Conservation (phyloP, 768 basidiomycete species). For the Kwoniella pini region DNA sequence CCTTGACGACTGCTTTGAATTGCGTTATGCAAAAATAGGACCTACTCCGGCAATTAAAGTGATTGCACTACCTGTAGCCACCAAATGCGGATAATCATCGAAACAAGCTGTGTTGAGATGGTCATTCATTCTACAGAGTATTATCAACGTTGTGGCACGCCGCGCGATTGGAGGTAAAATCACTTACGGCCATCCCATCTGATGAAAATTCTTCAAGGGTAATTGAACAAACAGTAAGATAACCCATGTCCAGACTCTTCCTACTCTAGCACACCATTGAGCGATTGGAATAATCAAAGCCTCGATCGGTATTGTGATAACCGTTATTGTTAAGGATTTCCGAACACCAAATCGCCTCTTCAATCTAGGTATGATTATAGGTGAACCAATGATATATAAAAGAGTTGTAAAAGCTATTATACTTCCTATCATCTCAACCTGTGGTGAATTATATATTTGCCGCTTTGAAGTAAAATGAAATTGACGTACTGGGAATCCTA, state of each 20-base stretch:
- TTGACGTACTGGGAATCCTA: conserved; percentile 36
- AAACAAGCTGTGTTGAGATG: conserved; percentile 11
- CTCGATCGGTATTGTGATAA: conserved; percentile 21
- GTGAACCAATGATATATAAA: conserved; percentile 29
- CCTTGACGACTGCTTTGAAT: too few species aligned
- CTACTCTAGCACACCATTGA: conserved; percentile 24
- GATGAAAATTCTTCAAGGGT: not conserved
- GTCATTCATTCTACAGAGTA: not conserved
- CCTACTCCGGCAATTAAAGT: conserved; percentile 35
- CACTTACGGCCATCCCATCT: conserved; percentile 11
- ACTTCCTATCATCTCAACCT: conserved; percentile 6
- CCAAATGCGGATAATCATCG: conserved; percentile 39
- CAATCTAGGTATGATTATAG: conserved; percentile 30
- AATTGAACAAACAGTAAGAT: conserved; percentile 1
- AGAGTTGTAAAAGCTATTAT: not conserved
- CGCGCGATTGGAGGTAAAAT: not conserved
- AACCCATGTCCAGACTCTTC: conserved; percentile 19
- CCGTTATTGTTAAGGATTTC: conserved; percentile 9
- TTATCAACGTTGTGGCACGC: not conserved
- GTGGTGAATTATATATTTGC: not conserved
- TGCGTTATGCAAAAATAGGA: too few species aligned
- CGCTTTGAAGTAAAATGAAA: too few species aligned
- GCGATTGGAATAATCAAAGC: conserved; percentile 33
- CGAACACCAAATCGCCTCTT: conserved; percentile 22
- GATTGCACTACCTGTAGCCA: conserved; percentile 37